Evolutionary conservation across 2,329 filamentous ascomycete genomes (phyloP).

Genomic region (Teratosphaeria epicoccoides): DNA sequence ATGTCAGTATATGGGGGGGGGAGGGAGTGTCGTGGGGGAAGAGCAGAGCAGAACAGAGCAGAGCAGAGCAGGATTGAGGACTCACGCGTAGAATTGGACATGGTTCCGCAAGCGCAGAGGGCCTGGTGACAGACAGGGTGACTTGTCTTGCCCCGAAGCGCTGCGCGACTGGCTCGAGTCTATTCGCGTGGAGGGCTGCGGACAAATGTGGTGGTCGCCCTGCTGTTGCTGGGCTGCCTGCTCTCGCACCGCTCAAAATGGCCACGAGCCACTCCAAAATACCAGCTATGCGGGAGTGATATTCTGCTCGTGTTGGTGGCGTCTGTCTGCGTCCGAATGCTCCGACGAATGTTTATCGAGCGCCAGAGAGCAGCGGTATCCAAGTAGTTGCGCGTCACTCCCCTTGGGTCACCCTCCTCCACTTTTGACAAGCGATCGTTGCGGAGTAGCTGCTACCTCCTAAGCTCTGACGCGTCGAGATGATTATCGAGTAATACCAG

Average conservation of each 20-base stretch:
- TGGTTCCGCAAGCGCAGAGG: not conserved
- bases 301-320: too few relatives aligned
- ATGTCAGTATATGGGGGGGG: not conserved
- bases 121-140: not conserved
- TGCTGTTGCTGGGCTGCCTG: not conserved
- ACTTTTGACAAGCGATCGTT: too few relatives aligned
- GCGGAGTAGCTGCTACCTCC: too few relatives aligned
- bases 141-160: not conserved
- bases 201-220: not conserved
- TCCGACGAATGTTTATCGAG: too few relatives aligned
- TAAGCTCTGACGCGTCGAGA: too few relatives aligned
- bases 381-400: too few relatives aligned
- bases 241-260: not conserved
- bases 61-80: not conserved
- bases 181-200: not conserved
- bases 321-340: too few relatives aligned
- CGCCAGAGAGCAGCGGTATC: too few relatives aligned
- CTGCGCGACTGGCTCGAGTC: not conserved
- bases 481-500: too few relatives aligned
- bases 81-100: conserved; percentile 5
- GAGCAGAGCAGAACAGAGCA: not conserved
- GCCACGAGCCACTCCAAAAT: not conserved
- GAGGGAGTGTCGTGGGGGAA: too few relatives aligned
- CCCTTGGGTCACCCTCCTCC: too few relatives aligned
- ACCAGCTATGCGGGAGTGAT: too few relatives aligned